Percentiles rank a stretch among this genome's conserved stretches.
Conservation (phyloP, 2,329 filamentous ascomycete genomes). For the Ophiostoma novo-ulmi region DNA sequence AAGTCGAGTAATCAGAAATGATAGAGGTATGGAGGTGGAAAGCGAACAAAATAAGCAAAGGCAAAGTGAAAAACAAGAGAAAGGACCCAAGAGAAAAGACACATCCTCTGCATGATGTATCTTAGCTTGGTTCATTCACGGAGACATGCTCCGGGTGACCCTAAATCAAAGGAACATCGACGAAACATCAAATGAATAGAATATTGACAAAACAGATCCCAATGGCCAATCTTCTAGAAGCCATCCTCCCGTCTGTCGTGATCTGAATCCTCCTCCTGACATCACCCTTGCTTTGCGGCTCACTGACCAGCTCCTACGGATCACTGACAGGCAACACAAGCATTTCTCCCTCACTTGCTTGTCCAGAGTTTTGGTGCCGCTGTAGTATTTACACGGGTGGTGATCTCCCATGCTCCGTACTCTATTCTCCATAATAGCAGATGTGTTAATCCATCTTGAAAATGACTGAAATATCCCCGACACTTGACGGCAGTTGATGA, state of each 20-base stretch:
- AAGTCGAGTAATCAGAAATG: conserved; percentile 8
- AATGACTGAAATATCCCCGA: neutral
- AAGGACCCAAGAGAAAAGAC: neutral
- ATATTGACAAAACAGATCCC: too few species aligned
- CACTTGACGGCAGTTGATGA: neutral
- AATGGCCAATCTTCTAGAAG: neutral
- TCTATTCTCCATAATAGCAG: neutral
- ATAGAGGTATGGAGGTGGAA: neutral
- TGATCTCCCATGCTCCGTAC: neutral
- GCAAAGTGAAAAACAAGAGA: neutral
- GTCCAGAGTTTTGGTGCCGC: neutral
- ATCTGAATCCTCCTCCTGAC: neutral
- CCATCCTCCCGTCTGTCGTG: neutral
- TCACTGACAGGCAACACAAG: neutral
- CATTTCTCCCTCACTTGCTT: conserved; percentile 2
- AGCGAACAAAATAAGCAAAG: neutral
- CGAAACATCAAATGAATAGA: too few species aligned
- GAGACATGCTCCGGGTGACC: neutral
- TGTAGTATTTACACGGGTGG: conserved; percentile 12
- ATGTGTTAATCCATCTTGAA: too few species aligned
- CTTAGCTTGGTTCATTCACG: neutral
- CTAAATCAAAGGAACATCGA: neutral
- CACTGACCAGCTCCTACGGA: neutral
- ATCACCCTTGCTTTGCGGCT: conserved; percentile 1
- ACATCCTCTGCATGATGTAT: neutral